Evolutionary conservation across 2,329 filamentous ascomycete genomes (phyloP).

Genomic region (Calonectria crousiana): DNA sequence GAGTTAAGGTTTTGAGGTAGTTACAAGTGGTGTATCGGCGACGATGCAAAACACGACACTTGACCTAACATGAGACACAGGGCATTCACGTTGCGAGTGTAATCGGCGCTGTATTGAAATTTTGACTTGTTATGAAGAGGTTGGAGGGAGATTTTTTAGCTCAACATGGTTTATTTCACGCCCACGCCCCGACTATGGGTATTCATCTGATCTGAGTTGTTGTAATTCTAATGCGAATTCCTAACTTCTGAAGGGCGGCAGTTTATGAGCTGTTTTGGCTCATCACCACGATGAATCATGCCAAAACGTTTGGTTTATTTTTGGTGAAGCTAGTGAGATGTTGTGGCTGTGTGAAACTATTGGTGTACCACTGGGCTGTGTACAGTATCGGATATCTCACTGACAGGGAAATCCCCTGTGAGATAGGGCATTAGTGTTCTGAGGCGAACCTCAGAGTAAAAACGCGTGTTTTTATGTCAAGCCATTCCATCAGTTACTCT

Average conservation of each 20-base stretch:
- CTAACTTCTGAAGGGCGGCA: neutral
- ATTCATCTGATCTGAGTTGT: neutral
- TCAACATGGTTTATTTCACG: neutral
- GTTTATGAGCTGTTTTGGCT: neutral
- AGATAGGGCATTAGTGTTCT: neutral
- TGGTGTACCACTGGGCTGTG: neutral
- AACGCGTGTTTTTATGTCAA: too few species aligned
- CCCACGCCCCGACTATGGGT: too few species aligned
- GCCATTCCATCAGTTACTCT: too few species aligned
- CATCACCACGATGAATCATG: fast-evolving
- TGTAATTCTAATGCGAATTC: neutral
- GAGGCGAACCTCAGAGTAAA: neutral
- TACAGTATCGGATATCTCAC: neutral
- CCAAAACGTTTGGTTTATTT: neutral
- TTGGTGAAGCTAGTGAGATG: neutral
- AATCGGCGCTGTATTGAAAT: too few species aligned
- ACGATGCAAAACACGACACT: neutral
- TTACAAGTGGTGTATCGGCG: neutral
- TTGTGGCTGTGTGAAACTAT: neutral
- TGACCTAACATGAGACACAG: neutral
- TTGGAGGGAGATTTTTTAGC: neutral
- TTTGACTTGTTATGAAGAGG: too few species aligned
- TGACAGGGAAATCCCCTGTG: neutral
- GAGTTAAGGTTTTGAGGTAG: neutral
- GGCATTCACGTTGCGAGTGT: too few species aligned